These are phyloP conservation scores for Smallanthus sonchifolius DNA, from an alignment of 129 eudicot species.

Conservation along the genomic window DNA sequence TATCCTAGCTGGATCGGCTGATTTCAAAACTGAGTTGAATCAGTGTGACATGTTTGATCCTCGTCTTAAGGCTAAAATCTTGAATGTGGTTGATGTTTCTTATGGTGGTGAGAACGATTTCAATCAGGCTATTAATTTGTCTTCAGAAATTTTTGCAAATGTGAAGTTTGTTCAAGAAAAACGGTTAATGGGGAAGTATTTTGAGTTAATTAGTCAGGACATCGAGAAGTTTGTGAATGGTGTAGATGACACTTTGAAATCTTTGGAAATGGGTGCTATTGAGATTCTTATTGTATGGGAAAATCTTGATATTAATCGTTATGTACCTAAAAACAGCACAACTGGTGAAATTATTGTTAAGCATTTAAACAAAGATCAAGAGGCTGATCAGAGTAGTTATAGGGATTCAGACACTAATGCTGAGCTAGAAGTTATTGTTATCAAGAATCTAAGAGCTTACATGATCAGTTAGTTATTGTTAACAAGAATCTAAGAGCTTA, in stretches of 20 bases:
- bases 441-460: too few relatives aligned
- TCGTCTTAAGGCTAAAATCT: slow-evolving; percentile 32
- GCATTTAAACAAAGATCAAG: slow-evolving; percentile 31
- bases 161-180: slow-evolving; percentile 39
- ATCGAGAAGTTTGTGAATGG: slow-evolving; percentile 34
- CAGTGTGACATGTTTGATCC: slow-evolving; percentile 41
- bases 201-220: slow-evolving; percentile 36
- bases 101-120: slow-evolving; percentile 39
- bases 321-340: slow-evolving; percentile 21
- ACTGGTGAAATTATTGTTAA: slow-evolving; percentile 29
- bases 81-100: slow-evolving; percentile 38
- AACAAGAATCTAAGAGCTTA: neutral
- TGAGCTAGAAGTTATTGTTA: slow-evolving; percentile 41
- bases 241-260: too few relatives aligned
- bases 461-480: too few relatives aligned
- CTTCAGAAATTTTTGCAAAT: slow-evolving; percentile 36
- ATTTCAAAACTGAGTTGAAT: slow-evolving; percentile 37
- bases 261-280: slow-evolving; percentile 38
- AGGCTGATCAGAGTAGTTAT: slow-evolving; percentile 36
- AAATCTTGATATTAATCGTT: slow-evolving; percentile 30
- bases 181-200: slow-evolving; percentile 35
- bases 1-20: slow-evolving; percentile 42
- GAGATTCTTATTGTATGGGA: slow-evolving; percentile 40
- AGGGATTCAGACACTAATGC: slow-evolving; percentile 30
- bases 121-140: slow-evolving; percentile 37